Conservation (phyloP, 78 protist genomes). For the Diacronema lutheri region DNA sequence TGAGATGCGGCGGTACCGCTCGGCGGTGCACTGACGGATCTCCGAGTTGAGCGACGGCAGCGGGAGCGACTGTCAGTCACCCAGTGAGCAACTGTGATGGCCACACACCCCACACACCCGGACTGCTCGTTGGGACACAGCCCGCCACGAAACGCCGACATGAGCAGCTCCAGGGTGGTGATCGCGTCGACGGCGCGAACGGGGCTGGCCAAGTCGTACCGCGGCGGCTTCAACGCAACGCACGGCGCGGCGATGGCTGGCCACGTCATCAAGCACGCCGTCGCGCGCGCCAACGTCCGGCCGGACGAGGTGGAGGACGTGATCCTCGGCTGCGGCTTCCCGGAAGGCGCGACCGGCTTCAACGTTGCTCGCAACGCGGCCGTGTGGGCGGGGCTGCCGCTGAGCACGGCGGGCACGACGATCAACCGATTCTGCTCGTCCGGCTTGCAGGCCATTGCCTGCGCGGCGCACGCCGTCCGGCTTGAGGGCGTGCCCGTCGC, state of each 20-base stretch:
- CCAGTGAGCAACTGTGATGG: no score
- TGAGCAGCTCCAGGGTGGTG: no score
- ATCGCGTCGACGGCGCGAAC: neutral
- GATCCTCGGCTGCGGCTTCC: conserved; percentile 23
- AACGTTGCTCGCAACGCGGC: conserved; percentile 9
- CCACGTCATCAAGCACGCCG: conserved; percentile 20
- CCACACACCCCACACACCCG: no score
- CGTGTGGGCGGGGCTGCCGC: neutral
- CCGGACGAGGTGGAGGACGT: conserved; percentile 27
- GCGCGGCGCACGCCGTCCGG: conserved; percentile 29
- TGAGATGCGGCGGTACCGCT: no score
- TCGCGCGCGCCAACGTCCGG: neutral
- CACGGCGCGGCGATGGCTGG: conserved; percentile 8
- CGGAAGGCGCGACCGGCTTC: conserved; percentile 15
- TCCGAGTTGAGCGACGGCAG: no score
- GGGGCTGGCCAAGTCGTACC: conserved; percentile 7
- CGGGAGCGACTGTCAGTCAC: no score
- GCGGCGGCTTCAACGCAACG: conserved; percentile 24
- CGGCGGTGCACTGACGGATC: no score
- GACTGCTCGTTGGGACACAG: no score
- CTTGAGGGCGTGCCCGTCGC: conserved; percentile 13
- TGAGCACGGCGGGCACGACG: conserved; percentile 11
- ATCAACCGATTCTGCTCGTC: conserved; percentile 31
- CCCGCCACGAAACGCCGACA: no score
- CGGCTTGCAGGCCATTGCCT: conserved; percentile 24